Evolutionary conservation across 768 basidiomycete genomes (phyloP), one percentile per base, ranked within the genome.

Genomic region (Hygrocybe coccinea): DNA sequence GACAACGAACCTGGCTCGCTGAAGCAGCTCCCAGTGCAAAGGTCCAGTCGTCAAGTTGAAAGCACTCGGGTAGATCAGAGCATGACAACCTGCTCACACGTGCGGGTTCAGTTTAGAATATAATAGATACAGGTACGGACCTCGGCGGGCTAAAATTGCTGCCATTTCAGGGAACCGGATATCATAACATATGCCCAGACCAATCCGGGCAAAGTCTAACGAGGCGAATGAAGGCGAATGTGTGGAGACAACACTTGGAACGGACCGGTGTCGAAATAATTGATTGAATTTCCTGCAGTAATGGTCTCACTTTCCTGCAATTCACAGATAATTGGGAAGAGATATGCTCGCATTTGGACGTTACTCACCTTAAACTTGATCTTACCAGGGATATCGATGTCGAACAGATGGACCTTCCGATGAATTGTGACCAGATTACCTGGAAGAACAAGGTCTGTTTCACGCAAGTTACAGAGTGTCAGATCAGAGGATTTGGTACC

Each of bases 11-110:
- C 93, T 76, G 54, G 86, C 85, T 49, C 89, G 80, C 65, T 91
- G 90, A 19, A 99, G 77, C 2, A 99, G 76, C 62, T 94, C 90
- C 97, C 97, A 99, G 69, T 98, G 93, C 46, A 97, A 73, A 1
- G 95, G 95, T 0, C 97, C 97, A 0, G 97, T 98, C 3, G 94
- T 97, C 64, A 83, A 73, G 67, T 97, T 99, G 80, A 99, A 98
- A 12, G 97, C 97, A 10, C 85, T 84, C 0, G 97, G 97, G 69
- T 97, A 97, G 51, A 97, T 80, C 61, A 97, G 80, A 7, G 89
- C 79, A 53, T 95, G 85, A 60, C 89, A 92, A 1, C 94, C 92
- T 92, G 34, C n/a, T n/a, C n/a, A 19, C 17, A 2, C 10, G 11
- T 29, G 7, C 8, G 12, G 11, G 21, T 2, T 22, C 5, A 41